phyloP scores from a whole-genome alignment of 371 early-diverging fungal genomes.

The Gilbertella persicaria region DNA sequence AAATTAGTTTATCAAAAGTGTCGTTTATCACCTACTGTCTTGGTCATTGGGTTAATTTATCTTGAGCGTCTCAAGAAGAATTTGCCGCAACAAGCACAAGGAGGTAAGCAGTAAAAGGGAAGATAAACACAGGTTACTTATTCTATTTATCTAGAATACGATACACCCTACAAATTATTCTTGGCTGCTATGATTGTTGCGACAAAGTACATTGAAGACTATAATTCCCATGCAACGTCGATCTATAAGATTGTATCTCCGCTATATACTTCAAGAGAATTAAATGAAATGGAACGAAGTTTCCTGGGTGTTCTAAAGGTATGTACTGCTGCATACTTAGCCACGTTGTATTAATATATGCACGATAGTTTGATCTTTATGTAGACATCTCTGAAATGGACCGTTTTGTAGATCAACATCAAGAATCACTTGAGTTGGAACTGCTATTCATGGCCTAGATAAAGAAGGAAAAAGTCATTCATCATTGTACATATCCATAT shows the following conservation, averaged over 20 bases:
- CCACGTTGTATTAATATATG: not conserved
- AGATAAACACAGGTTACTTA: not conserved
- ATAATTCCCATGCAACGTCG: constrained; percentile 34
- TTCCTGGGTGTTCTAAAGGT: constrained; percentile 39
- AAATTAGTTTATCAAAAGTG: constrained; percentile 41
- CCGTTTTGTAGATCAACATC: constrained; percentile 25
- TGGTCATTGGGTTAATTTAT: constrained; percentile 71
- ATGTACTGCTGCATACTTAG: not conserved
- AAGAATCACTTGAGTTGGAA: constrained; percentile 27
- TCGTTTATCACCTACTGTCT: constrained; percentile 41
- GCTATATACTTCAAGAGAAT: constrained; percentile 60
- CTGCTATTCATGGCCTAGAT: constrained; percentile 15
- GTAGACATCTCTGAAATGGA: constrained; percentile 30
- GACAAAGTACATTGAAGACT: constrained; percentile 68
- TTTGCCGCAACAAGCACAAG: constrained; percentile 63
- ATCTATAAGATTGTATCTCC: constrained; percentile 38
- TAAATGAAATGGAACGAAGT: constrained; percentile 56
- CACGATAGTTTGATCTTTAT: constrained; percentile 25
- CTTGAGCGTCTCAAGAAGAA: constrained; percentile 65
- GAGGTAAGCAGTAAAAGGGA: constrained; percentile 30
- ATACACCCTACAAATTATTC: constrained; percentile 75
- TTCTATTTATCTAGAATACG: constrained; percentile 47
- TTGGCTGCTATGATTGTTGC: constrained; percentile 72
- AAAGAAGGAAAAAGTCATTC: too few species aligned
- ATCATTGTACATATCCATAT: not conserved